A percentile compares a stretch with the other conserved stretches of the same genome.
Evolutionary conservation across 768 basidiomycete species (phyloP).

Genomic region (Scleroderma bovista): DNA sequence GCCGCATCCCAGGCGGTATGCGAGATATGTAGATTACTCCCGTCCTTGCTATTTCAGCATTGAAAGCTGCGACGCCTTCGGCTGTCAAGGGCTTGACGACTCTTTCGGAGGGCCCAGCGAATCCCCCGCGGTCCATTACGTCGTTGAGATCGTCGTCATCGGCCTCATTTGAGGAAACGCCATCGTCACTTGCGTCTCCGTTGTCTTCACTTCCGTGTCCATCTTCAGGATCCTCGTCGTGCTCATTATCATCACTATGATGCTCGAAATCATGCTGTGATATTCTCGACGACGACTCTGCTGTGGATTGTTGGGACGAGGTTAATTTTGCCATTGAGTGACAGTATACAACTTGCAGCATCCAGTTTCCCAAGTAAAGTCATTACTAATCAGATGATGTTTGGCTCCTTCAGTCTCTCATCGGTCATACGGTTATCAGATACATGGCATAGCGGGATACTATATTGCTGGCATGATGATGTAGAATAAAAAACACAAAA

Average conservation of each 20-base stretch:
- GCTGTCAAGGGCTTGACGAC: conserved; percentile 68
- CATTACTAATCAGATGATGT: too few species aligned
- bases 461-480: conserved; percentile 12
- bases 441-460: conserved; percentile 5
- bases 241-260: too few species aligned
- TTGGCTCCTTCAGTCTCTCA: too few species aligned
- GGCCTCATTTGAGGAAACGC: neutral
- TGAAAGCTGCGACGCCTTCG: conserved; percentile 72
- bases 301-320: too few species aligned
- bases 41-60: conserved; percentile 65
- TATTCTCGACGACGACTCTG: too few species aligned
- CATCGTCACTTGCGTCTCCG: neutral
- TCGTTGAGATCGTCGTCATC: conserved; percentile 15
- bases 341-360: too few species aligned
- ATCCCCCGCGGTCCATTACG: conserved; percentile 57
- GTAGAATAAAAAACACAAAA: conserved; percentile 19
- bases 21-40: conserved; percentile 94
- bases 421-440: neutral
- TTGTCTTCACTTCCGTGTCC: neutral
- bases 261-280: too few species aligned
- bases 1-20: conserved; percentile 97
- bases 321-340: too few species aligned
- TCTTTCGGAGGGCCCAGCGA: conserved; percentile 47
- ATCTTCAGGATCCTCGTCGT: neutral
- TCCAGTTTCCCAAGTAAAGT: too few species aligned